Evolutionary conservation across 2,329 filamentous ascomycete species (phyloP).

Genomic region (Alternaria sp.): DNA sequence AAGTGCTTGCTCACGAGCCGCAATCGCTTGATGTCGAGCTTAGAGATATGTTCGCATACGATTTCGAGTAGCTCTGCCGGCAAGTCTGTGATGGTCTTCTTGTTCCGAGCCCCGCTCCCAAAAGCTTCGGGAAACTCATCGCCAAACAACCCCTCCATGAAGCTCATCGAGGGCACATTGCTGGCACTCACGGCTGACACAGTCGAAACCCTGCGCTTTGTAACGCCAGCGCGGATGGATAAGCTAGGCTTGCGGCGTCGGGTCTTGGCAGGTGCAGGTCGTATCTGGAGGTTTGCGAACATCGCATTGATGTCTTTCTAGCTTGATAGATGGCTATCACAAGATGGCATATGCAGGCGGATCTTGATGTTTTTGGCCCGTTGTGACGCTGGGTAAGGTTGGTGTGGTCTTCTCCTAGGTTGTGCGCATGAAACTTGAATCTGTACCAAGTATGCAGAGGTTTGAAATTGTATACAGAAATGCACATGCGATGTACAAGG

Average conservation of each 20-base stretch:
- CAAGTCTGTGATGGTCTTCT: conserved; percentile 30
- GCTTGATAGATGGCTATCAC: background rate
- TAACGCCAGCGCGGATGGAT: conserved; percentile 30
- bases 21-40: conserved; percentile 33
- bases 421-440: background rate
- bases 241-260: conserved; percentile 35
- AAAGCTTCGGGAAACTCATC: conserved; percentile 39
- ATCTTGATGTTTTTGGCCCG: background rate
- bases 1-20: conserved; percentile 28
- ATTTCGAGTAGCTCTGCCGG: conserved; percentile 31
- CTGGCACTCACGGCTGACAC: conserved; percentile 23
- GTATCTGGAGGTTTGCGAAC: conserved; percentile 31
- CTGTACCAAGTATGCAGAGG: background rate
- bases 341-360: background rate
- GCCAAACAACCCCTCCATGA: conserved; percentile 36
- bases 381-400: background rate
- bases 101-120: conserved; percentile 20
- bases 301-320: conserved; percentile 6
- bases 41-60: conserved; percentile 25
- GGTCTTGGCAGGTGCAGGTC: conserved; percentile 30
- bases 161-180: conserved; percentile 35
- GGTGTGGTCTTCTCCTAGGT: background rate
- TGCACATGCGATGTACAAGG: background rate
- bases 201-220: conserved; percentile 31
- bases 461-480: background rate